Evolutionary conservation across 768 basidiomycete genomes (phyloP).

Genomic region (Pleurotus platypus): DNA sequence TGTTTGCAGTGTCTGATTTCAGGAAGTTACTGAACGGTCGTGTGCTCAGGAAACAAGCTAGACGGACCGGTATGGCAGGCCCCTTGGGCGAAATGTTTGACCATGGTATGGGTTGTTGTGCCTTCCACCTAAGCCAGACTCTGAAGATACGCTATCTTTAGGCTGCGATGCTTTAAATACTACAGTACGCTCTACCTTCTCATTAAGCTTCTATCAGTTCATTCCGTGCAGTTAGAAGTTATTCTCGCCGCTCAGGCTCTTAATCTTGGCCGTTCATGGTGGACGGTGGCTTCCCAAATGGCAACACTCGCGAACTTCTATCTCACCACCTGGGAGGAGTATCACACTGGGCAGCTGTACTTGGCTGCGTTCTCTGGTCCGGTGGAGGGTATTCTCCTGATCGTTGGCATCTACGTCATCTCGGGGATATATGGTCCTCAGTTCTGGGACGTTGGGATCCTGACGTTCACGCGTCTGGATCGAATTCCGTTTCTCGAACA

Average conservation of each 20-base stretch:
- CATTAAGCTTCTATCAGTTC: neutral
- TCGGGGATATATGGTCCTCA: conserved; percentile 74
- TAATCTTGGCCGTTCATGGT: conserved; percentile 93
- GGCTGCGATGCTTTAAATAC: conserved; percentile 95
- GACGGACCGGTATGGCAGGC: conserved; percentile 95
- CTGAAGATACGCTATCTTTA: conserved; percentile 18
- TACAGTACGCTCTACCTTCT: conserved; percentile 48
- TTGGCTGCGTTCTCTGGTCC: conserved; percentile 94
- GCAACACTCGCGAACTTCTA: conserved; percentile 78
- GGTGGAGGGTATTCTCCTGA: conserved; percentile 92
- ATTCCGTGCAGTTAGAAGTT: conserved; percentile 66
- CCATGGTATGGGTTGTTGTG: conserved; percentile 57
- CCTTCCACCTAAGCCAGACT: too few relatives aligned
- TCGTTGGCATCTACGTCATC: conserved; percentile 70
- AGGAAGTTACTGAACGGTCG: neutral
- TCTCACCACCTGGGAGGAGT: conserved; percentile 81
- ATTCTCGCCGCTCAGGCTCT: conserved; percentile 81
- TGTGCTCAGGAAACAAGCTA: conserved; percentile 78
- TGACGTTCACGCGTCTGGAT: conserved; percentile 56
- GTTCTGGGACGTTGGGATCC: conserved; percentile 76
- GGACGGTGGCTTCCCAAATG: conserved; percentile 88
- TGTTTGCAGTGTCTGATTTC: conserved; percentile 20
- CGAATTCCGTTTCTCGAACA: conserved; percentile 42
- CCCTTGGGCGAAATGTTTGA: conserved; percentile 98
- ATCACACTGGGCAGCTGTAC: conserved; percentile 89